Evolutionary conservation across 805 yeast genomes (phyloP).

Genomic region (Lachancea meyersii): DNA sequence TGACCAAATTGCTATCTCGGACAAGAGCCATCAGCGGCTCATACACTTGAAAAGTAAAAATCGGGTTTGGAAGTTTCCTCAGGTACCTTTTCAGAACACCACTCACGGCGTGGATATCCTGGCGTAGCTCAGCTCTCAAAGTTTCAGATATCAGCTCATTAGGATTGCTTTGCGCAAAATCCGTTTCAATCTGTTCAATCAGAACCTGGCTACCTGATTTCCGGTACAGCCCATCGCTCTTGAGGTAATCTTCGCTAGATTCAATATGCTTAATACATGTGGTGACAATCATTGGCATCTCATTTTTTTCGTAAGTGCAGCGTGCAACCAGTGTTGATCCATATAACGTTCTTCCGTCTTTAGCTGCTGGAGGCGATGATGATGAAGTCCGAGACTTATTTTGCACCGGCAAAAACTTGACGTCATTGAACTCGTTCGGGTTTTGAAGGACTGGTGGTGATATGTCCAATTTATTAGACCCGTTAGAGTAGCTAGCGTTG

Average conservation of each 20-base stretch:
- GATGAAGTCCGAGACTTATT: constrained; percentile 10
- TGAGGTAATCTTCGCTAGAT: constrained; percentile 50
- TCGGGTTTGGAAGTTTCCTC: constrained; percentile 77
- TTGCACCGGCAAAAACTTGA: constrained; percentile 28
- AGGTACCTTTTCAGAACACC: constrained; percentile 82
- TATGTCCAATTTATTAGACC: constrained; percentile 22
- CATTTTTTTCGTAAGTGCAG: constrained; percentile 51
- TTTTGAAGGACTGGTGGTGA: constrained; percentile 35
- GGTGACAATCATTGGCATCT: constrained; percentile 65
- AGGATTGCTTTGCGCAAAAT: constrained; percentile 29
- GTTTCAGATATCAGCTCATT: constrained; percentile 21
- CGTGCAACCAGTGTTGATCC: constrained; percentile 55
- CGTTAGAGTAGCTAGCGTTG: neutral
- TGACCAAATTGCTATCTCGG: constrained; percentile 25
- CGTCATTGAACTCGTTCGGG: constrained; percentile 35
- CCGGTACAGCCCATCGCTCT: constrained; percentile 82
- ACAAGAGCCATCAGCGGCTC: constrained; percentile 57
- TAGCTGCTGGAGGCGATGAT: constrained; percentile 22
- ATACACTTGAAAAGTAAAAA: constrained; percentile 66
- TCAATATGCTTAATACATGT: constrained; percentile 76
- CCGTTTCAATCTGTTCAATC: constrained; percentile 28
- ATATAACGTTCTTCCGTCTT: constrained; percentile 21
- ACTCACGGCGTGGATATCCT: constrained; percentile 83
- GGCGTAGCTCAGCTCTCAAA: constrained; percentile 28
- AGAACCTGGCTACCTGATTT: constrained; percentile 74